Evolutionary conservation across 2,329 filamentous ascomycete genomes (phyloP), one percentile per base, ranked within the genome.

Genomic region (Hypoxylon sp.): DNA sequence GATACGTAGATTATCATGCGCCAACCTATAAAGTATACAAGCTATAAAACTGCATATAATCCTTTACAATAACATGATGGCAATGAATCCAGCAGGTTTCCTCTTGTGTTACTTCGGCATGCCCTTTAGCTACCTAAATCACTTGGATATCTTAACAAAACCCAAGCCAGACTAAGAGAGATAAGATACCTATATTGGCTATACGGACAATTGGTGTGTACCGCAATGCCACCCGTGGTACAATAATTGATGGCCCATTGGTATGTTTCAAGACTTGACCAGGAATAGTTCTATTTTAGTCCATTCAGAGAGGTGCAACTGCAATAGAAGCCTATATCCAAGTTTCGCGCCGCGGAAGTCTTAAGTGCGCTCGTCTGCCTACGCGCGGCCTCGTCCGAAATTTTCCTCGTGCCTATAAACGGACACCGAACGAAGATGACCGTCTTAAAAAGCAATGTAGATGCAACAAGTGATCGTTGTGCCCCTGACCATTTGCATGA

Each of bases 401-500:
- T 32, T 45, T 34, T 13, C 19, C 32, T 53, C 55, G 3, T 17
- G n/a, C 23, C 58, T 53, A 6, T 43, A 60, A 57, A 38, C 30
- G 21, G 59, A 59, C 52, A 63, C 63, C 60, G 67, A 69, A 52
- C 52, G 34, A 30, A 25, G 32, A 32, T 17, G 43, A 28, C 19
- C 19, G 34, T 49, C 32, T 60, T 36, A 36, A 58, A 43, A 57
- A 50, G 14, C 48, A 43, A 43, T 43, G 38, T 10, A 11, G 30
- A 28, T 32, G 36, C 32, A 14, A 60, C 38, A 41, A 46, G 45
- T 52, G 21, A 36, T 32, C 46, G 19, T 21, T 53, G 17, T 45
- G 50, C 45, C 48, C 41, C 65, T 58, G 57, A 52, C 46, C 38
- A 17, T 38, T 70, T 67, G 58, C 64, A 64, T 64, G 19, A 64